Conservation (phyloP, 2,329 filamentous ascomycete species). For the Geoglossum cookeanum region DNA sequence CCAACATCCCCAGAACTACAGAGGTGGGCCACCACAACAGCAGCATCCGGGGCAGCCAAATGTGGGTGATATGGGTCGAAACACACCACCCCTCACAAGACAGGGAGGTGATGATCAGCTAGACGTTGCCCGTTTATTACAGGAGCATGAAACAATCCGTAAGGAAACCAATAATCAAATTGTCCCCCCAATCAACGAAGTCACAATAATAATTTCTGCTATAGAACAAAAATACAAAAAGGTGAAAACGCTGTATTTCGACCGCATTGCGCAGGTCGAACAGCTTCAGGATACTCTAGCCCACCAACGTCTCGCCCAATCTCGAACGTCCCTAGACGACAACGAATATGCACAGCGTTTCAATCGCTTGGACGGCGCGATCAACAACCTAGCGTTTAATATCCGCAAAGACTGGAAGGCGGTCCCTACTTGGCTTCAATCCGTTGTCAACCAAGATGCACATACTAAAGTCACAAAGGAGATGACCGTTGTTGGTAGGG, state of each 20-base stretch:
- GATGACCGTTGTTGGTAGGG: slow-evolving; percentile 88
- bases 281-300: slow-evolving; percentile 94
- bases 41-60: slow-evolving; percentile 16
- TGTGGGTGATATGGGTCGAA: slow-evolving; percentile 24
- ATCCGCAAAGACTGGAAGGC: slow-evolving; percentile 86
- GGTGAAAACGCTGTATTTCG: slow-evolving; percentile 94
- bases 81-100: slow-evolving; percentile 25
- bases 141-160: slow-evolving; percentile 28
- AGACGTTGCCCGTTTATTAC: slow-evolving; percentile 25
- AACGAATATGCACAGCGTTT: slow-evolving; percentile 84
- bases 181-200: neutral
- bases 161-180: slow-evolving; percentile 10
- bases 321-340: slow-evolving; percentile 84
- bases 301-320: slow-evolving; percentile 86
- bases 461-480: slow-evolving; percentile 80
- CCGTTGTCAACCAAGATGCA: slow-evolving; percentile 68
- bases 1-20: slow-evolving; percentile 6
- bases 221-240: slow-evolving; percentile 91
- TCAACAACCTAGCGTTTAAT: slow-evolving; percentile 87
- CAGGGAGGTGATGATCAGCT: slow-evolving; percentile 23
- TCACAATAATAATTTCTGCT: slow-evolving; percentile 5
- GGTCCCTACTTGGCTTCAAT: slow-evolving; percentile 62
- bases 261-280: slow-evolving; percentile 76
- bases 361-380: slow-evolving; percentile 76
- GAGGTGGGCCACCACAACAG: slow-evolving; percentile 12